Conservation (phyloP, 2,329 filamentous ascomycete genomes). For the Fusarium nurragi region DNA sequence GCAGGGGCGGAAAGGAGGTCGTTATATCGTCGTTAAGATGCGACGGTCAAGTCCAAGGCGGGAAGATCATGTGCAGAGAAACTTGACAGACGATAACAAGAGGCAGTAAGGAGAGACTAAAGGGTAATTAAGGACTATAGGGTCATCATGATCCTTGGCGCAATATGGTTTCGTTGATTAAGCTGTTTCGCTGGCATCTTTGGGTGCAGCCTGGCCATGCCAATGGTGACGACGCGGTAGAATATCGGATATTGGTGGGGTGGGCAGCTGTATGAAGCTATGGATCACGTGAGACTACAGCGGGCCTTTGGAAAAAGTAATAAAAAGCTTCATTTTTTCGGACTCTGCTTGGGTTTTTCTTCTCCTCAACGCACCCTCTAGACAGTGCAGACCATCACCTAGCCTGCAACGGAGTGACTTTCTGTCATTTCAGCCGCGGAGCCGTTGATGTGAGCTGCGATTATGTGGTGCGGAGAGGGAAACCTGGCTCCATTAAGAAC, state of each 20-base stretch:
- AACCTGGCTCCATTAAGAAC: constrained; percentile 65
- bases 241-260: constrained; percentile 42
- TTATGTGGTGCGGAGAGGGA: constrained; percentile 67
- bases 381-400: constrained; percentile 85
- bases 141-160: constrained; percentile 38
- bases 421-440: constrained; percentile 70
- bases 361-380: constrained; percentile 76
- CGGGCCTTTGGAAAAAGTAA: neutral
- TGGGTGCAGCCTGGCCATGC: constrained; percentile 38
- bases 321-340: constrained; percentile 26
- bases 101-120: constrained; percentile 11
- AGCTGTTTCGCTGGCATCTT: constrained; percentile 44
- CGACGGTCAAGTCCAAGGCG: constrained; percentile 23
- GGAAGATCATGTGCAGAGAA: constrained; percentile 29
- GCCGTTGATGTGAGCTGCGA: constrained; percentile 71
- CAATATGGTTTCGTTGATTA: constrained; percentile 18
- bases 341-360: constrained; percentile 11
- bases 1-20: constrained; percentile 43
- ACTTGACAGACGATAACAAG: neutral
- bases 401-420: constrained; percentile 69
- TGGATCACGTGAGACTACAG: constrained; percentile 25
- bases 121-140: constrained; percentile 35
- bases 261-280: constrained; percentile 29
- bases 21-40: constrained; percentile 40
- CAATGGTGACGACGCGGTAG: constrained; percentile 36